Conservation (phyloP, 2,329 filamentous ascomycete species). For the Paecilomyces niveus region DNA sequence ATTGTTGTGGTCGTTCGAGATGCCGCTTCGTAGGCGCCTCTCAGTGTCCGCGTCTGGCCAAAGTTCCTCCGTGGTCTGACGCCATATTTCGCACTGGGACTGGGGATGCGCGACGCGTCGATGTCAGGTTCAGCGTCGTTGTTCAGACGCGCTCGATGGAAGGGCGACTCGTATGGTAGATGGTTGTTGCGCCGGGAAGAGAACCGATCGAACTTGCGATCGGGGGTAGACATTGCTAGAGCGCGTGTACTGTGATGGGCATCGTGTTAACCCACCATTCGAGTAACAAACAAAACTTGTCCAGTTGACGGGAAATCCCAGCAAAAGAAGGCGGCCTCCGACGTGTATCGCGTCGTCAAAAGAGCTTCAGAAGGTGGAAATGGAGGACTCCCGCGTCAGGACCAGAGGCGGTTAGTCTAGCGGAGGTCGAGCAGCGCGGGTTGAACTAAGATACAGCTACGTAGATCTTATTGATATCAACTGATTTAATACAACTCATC, state of each 20-base stretch:
- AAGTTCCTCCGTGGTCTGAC: constrained; percentile 24
- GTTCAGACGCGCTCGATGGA: constrained; percentile 20
- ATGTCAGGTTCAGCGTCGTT: constrained; percentile 19
- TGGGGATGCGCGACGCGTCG: constrained; percentile 21
- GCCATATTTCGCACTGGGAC: constrained; percentile 20
- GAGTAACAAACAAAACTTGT: not conserved
- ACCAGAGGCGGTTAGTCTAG: not conserved
- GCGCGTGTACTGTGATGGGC: not conserved
- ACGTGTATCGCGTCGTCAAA: not conserved
- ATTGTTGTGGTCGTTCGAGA: constrained; percentile 21
- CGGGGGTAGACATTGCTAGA: constrained; percentile 26
- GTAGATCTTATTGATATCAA: not conserved
- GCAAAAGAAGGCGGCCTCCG: not conserved
- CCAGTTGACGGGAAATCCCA: not conserved
- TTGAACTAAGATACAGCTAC: not conserved
- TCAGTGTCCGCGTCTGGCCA: constrained; percentile 30
- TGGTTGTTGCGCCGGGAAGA: constrained; percentile 22
- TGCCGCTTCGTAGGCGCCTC: constrained; percentile 31
- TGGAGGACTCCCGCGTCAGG: not conserved
- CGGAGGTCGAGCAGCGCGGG: not conserved
- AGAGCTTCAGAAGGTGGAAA: not conserved
- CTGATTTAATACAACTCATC: too few relatives aligned
- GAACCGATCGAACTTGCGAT: constrained; percentile 19
- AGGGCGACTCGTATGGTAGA: constrained; percentile 22
- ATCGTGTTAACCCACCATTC: not conserved